Percentiles rank a stretch among this genome's conserved stretches.
Evolutionary conservation across 352 stramenopile genomes (phyloP).

Genomic region (Phytophthora foliorum): DNA sequence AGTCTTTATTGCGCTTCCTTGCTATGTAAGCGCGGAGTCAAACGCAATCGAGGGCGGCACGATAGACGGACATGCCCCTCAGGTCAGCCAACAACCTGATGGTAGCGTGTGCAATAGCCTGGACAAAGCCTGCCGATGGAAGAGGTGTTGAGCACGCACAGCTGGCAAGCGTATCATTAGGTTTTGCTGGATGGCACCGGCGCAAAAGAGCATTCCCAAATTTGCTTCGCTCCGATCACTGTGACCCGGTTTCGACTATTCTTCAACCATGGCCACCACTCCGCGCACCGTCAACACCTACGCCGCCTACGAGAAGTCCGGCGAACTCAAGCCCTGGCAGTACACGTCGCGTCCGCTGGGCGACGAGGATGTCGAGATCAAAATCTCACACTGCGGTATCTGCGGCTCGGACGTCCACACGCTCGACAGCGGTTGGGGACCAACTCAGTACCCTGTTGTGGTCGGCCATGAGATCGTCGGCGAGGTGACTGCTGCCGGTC

Average conservation of each 20-base stretch:
- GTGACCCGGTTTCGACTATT: slow-evolving; percentile 1
- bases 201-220: slow-evolving; percentile 28
- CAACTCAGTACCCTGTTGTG: slow-evolving; percentile 53
- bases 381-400: slow-evolving; percentile 74
- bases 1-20: too few species aligned
- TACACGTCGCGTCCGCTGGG: slow-evolving; percentile 57
- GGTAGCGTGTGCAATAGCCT: slow-evolving; percentile 27
- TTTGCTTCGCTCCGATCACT: slow-evolving; percentile 22
- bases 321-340: slow-evolving; percentile 54
- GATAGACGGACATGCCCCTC: slow-evolving; percentile 1
- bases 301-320: slow-evolving; percentile 51
- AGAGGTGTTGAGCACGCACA: background rate
- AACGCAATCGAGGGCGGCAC: slow-evolving; percentile 27
- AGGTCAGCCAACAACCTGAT: slow-evolving; percentile 20
- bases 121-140: slow-evolving; percentile 12
- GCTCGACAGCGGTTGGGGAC: slow-evolving; percentile 56
- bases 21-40: slow-evolving; percentile 28
- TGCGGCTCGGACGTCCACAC: slow-evolving; percentile 70
- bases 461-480: slow-evolving; percentile 70
- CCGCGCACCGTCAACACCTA: slow-evolving; percentile 59
- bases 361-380: slow-evolving; percentile 63
- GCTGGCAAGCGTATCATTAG: background rate
- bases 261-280: slow-evolving; percentile 32
- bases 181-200: background rate
- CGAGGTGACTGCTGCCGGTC: slow-evolving; percentile 47